Percentiles rank a stretch among this genome's conserved stretches.
phyloP scores from a whole-genome alignment of 2,329 filamentous ascomycete species.

The Verticillium zaregamsianum region DNA sequence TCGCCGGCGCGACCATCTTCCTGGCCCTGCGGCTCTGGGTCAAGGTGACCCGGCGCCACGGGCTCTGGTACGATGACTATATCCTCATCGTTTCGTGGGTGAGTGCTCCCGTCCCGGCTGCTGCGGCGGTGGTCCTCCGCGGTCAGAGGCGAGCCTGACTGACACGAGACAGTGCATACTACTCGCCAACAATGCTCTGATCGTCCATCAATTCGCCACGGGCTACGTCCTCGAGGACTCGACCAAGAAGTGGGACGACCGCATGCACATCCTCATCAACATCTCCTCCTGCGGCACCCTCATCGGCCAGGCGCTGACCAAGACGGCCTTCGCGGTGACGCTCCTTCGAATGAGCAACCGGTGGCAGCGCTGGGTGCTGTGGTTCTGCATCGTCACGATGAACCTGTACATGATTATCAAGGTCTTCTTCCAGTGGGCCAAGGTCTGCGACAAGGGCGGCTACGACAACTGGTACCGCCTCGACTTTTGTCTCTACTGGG shows the following conservation, averaged over 20 bases:
- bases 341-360: conserved; percentile 36
- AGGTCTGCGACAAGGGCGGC: conserved; percentile 33
- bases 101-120: conserved; percentile 10
- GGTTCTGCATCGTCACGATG: conserved; percentile 46
- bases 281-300: conserved; percentile 31
- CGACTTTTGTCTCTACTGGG: conserved; percentile 36
- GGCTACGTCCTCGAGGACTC: conserved; percentile 37
- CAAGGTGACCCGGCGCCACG: conserved; percentile 28
- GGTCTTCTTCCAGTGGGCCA: conserved; percentile 45
- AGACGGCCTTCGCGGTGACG: conserved; percentile 32
- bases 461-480: conserved; percentile 45
- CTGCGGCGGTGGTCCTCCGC: neutral
- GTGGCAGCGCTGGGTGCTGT: conserved; percentile 37
- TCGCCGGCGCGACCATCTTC: conserved; percentile 23
- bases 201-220: conserved; percentile 40
- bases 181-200: conserved; percentile 39
- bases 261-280: conserved; percentile 49
- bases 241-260: conserved; percentile 41
- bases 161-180: conserved; percentile 27
- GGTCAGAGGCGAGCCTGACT: neutral
- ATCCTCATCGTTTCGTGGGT: conserved; percentile 32
- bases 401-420: conserved; percentile 42
- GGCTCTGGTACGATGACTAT: conserved; percentile 34
- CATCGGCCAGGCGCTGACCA: conserved; percentile 29
- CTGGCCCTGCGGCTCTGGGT: conserved; percentile 26